phyloP scores from a whole-genome alignment of 1,284 basidiomycete genomes.

The Ceratobasidium sp. region DNA sequence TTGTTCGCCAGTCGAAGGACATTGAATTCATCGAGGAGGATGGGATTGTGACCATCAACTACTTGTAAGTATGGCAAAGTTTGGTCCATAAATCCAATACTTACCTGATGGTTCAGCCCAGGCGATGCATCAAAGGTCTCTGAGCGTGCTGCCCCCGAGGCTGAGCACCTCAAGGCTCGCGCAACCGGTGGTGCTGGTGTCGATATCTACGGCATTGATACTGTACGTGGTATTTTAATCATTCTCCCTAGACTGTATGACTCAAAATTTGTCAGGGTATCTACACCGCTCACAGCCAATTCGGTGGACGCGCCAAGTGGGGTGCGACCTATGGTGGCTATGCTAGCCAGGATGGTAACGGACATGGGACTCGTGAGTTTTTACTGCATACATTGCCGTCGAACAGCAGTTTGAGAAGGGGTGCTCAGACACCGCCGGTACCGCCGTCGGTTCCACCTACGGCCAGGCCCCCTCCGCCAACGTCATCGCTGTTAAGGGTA shows the following conservation, averaged over 20 bases:
- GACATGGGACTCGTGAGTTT: constrained; percentile 46
- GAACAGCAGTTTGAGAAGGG: background rate
- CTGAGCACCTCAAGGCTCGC: background rate
- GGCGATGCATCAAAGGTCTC: constrained; percentile 1
- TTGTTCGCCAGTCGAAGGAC: constrained; percentile 42
- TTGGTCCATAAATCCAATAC: background rate
- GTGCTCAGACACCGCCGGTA: constrained; percentile 54
- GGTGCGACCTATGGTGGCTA: constrained; percentile 61
- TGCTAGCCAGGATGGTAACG: constrained; percentile 43
- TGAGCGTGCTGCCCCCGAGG: constrained; percentile 4
- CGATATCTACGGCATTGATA: constrained; percentile 46
- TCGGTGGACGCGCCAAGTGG: constrained; percentile 66
- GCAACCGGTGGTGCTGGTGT: constrained; percentile 31
- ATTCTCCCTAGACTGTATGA: background rate
- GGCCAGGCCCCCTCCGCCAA: constrained; percentile 96
- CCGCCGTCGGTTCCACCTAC: constrained; percentile 68
- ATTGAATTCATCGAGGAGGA: constrained; percentile 46
- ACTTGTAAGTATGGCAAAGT: constrained; percentile 4
- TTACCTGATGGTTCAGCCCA: background rate
- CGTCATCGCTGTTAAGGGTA: constrained; percentile 89
- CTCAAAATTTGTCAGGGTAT: constrained; percentile 55
- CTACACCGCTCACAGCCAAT: constrained; percentile 67
- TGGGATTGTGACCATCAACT: constrained; percentile 17
- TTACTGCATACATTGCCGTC: background rate
- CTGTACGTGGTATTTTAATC: constrained; percentile 13